These are phyloP conservation scores for Keithomyces neogunnii DNA, from an alignment of 2,329 filamentous ascomycete genomes.

Conservation along the genomic window DNA sequence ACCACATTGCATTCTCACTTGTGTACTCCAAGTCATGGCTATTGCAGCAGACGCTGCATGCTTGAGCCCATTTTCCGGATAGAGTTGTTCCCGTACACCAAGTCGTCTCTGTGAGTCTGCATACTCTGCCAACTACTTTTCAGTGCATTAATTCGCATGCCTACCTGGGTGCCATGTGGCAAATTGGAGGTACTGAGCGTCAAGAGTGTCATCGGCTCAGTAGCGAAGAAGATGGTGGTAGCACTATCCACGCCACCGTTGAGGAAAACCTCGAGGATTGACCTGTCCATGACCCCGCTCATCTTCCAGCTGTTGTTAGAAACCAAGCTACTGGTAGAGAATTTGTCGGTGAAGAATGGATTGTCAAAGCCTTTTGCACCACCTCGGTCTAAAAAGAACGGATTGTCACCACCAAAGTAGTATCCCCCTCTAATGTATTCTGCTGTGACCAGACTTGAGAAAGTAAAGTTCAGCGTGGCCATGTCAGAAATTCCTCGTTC, in stretches of 20 bases:
- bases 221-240: conserved; percentile 22
- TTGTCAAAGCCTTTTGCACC: conserved; percentile 19
- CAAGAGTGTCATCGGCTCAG: conserved; percentile 17
- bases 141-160: conserved; percentile 15
- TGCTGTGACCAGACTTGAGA: conserved; percentile 15
- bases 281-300: conserved; percentile 25
- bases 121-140: conserved; percentile 17
- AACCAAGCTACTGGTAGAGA: conserved; percentile 14
- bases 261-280: conserved; percentile 26
- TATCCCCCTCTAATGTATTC: conserved; percentile 19
- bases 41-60: conserved; percentile 2
- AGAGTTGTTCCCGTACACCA: conserved; percentile 8
- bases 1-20: too few species aligned
- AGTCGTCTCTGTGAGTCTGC: conserved; percentile 1
- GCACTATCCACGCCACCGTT: conserved; percentile 23
- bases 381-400: conserved; percentile 21
- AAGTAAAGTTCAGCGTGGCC: conserved; percentile 21
- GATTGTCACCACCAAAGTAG: conserved; percentile 16
- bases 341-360: conserved; percentile 24
- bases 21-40: background rate
- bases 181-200: conserved; percentile 12
- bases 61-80: background rate
- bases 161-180: conserved; percentile 13
- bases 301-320: conserved; percentile 16
- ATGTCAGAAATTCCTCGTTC: conserved; percentile 8